Evolutionary conservation across 1,284 basidiomycete species (phyloP), one percentile per base, ranked within the genome.

Genomic region (Ustilago curta): DNA sequence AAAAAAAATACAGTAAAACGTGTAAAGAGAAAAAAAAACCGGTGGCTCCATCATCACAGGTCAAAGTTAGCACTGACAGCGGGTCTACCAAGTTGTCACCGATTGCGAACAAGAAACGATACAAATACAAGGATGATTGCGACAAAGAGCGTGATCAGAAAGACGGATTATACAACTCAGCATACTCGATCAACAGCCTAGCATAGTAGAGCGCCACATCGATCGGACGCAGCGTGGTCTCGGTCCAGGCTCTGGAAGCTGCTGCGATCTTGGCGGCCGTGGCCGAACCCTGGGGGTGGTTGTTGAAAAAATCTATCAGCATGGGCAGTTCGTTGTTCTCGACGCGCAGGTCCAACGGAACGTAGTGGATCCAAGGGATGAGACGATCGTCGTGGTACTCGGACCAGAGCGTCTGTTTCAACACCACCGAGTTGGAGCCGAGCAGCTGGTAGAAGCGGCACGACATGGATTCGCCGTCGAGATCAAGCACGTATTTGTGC

Each of bases 341-440:
- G 14, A 68, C 39, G 11, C 49, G 59, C 25, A 73, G 35, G 32
- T 68, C 70, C 44, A 64, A 19, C 3, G 70, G 70, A 8, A 68
- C 60, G 29, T 68, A 72, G 45, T 72, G 70, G 32, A 72, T 67
- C 70, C 70, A 72, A 4, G 70, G 70, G 1, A 68, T 35, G 2
- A 73, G 60, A 16, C 61, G 65, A 14, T 73, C 70, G 37, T 73
- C 70, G 29, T 68, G 70, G 42, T 56, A 68, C 35, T 73, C 65
- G 37, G 70, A 73, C 70, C 70, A 68, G 45, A 73, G 54, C 32
- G 65, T 73, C 47, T 68, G 64, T 60, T 73, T 68, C 35, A 68
- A 60, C 12, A 73, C 65, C 11, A 68, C 29, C 32, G 65, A 53
- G 57, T 68, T 72, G 48, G 70, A 63, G 0, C 37, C 23, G 5